These are phyloP conservation scores for Epipyxis sp. DNA, from an alignment of 108 stramenopile genomes.

Conservation along the genomic window DNA sequence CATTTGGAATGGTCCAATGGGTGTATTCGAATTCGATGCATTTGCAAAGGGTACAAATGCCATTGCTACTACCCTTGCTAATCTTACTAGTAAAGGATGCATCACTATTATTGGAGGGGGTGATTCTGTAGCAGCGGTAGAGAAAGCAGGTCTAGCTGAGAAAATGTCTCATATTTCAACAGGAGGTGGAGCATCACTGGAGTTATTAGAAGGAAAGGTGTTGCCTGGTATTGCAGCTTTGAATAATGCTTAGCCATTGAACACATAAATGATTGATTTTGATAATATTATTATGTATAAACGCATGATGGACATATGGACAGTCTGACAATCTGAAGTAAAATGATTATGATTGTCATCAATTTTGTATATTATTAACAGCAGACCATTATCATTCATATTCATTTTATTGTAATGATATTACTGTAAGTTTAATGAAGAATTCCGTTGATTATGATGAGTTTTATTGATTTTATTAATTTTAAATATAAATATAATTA, in stretches of 20 bases:
- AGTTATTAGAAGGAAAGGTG: constrained; percentile 93
- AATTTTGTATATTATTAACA: no score
- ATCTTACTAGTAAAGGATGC: constrained; percentile 74
- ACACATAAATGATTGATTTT: no score
- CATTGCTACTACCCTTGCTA: constrained; percentile 5
- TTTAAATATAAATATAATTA: no score
- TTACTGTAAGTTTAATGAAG: no score
- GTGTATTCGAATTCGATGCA: constrained; percentile 89
- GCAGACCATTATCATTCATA: no score
- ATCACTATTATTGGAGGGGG: constrained; percentile 98
- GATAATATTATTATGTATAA: no score
- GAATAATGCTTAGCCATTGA: constrained; percentile 45
- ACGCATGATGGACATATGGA: no score
- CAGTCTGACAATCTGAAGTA: no score
- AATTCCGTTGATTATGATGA: no score
- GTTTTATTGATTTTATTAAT: no score
- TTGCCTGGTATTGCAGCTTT: constrained; percentile 89
- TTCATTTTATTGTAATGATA: no score
- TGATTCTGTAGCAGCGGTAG: constrained; percentile 54
- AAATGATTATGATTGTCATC: no score
- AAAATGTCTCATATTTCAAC: constrained; percentile 40
- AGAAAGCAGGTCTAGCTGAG: constrained; percentile 33
- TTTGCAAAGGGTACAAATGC: constrained; percentile 33
- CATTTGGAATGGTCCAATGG: constrained; percentile 98
- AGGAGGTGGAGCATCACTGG: constrained; percentile 78